Base-by-base conservation (phyloP, 2,329 filamentous ascomycete genomes). In the Thyridium curvatum region DNA sequence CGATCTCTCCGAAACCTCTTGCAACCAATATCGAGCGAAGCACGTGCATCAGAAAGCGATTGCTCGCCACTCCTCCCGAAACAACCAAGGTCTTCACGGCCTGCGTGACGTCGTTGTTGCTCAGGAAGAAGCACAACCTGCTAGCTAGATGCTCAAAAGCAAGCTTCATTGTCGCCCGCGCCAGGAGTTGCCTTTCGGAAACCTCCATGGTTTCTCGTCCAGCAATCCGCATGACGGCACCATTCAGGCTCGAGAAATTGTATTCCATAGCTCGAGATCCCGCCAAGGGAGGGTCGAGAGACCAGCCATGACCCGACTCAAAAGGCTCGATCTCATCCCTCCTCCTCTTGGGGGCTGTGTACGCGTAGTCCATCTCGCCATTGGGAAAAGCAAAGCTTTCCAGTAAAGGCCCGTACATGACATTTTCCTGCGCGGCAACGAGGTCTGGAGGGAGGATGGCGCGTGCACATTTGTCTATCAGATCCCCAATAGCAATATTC, bases 401-500 rank as follows among this genome's bases (percentile, higher is more conserved):
- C 14, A 98, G 74, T 14, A 83, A 61, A 18, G 79, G 79, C 4
- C 83, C 93, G 64, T 94, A 97, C 71, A 88, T 88, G 38, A 86
- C 82, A 49, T 76, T 16, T 30, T 17, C 12, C 5, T 38, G n/a
- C 18, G 45, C 68, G 1, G 58, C 56, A 14, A 70, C 62, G 16
- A 91, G 46, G 0, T 69, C 59, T 0, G 62, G 18, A 0, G 90
- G 91, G 1, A 97, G 62, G 41, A 96, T 78, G 13, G 73, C 69
- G 34, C 93, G 79, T 8, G 87, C 89, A 41, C 80, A 74, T 62
- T 97, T 95, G 67, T 98, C 93, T 28, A 98, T 68, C 52, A 86
- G 79, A 61, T 95, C 87, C 35, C 93, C 93, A 42, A 96, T 68
- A n/a, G 93, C 89, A 45, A 90, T 81, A 61, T 94, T 88, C n/a